Conservation (phyloP, 2,329 filamentous ascomycete species). For the Macrophomina phaseolina region DNA sequence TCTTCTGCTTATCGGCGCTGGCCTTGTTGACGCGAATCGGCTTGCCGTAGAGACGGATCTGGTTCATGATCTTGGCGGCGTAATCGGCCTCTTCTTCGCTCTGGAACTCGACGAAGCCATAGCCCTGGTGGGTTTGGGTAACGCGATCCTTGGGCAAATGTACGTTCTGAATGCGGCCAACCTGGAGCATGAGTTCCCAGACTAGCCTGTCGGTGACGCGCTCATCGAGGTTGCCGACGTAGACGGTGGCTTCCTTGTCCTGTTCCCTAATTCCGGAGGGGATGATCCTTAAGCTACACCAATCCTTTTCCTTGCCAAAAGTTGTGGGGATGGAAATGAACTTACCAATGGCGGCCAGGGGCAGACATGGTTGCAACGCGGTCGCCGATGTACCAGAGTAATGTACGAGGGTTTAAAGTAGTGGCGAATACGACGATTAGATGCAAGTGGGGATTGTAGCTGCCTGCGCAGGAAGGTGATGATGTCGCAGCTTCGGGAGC, state of each 20-base stretch:
- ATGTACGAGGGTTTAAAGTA: not conserved
- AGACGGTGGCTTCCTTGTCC: slow-evolving; percentile 97
- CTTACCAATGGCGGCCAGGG: slow-evolving; percentile 26
- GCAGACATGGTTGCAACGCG: slow-evolving; percentile 18
- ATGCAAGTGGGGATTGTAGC: not conserved
- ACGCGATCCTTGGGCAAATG: slow-evolving; percentile 98
- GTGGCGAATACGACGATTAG: not conserved
- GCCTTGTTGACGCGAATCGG: slow-evolving; percentile 96
- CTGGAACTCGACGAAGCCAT: slow-evolving; percentile 98
- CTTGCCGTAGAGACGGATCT: slow-evolving; percentile 90
- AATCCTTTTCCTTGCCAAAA: not conserved
- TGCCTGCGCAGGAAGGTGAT: not conserved
- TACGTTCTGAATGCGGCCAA: slow-evolving; percentile 95
- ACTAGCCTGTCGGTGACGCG: slow-evolving; percentile 87
- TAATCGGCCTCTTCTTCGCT: slow-evolving; percentile 96
- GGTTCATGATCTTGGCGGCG: slow-evolving; percentile 95
- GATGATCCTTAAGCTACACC: too few species aligned
- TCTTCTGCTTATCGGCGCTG: slow-evolving; percentile 90
- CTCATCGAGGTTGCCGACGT: slow-evolving; percentile 98
- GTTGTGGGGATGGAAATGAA: not conserved
- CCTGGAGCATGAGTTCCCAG: slow-evolving; percentile 98
- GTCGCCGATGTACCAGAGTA: not conserved
- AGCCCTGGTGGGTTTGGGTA: slow-evolving; percentile 94
- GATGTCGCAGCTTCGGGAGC: slow-evolving; percentile 22
- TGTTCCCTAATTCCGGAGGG: slow-evolving; percentile 61